These are phyloP conservation scores for Coprinellus micaceus DNA, from an alignment of 768 basidiomycete genomes.

Conservation along the genomic window DNA sequence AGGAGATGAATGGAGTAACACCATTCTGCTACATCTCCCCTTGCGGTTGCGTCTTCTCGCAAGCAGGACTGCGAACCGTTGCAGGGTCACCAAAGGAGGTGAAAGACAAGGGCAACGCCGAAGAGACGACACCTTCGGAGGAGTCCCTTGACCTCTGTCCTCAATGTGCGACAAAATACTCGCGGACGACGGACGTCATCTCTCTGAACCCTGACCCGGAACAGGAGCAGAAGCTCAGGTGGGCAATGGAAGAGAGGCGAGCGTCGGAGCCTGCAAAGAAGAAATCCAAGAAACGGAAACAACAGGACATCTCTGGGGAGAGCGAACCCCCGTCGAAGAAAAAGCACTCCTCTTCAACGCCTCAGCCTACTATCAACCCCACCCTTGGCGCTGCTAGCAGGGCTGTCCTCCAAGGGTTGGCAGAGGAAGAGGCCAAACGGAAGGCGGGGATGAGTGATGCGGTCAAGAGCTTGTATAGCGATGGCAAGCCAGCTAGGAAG, in stretches of 20 bases:
- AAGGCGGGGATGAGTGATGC: conserved; percentile 83
- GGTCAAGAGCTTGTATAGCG: conserved; percentile 76
- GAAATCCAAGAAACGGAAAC: conserved; percentile 63
- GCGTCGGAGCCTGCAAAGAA: conserved; percentile 54
- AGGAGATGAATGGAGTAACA: conserved; percentile 90
- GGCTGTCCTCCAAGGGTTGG: conserved; percentile 68
- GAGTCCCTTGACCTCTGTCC: conserved; percentile 60
- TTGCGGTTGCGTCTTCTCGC: conserved; percentile 91
- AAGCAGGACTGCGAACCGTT: conserved; percentile 74
- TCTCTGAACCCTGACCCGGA: conserved; percentile 66
- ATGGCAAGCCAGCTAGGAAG: conserved; percentile 53
- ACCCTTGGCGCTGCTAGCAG: conserved; percentile 55
- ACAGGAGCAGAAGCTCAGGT: conserved; percentile 58
- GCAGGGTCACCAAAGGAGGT: conserved; percentile 28
- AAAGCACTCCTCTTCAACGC: conserved; percentile 33
- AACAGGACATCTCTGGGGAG: conserved; percentile 16
- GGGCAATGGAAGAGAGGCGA: conserved; percentile 54
- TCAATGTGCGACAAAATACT: conserved; percentile 72
- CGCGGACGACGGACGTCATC: conserved; percentile 50
- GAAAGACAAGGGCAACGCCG: conserved; percentile 30
- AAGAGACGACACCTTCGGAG: conserved; percentile 18
- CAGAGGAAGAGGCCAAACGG: conserved; percentile 78
- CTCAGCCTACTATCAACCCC: conserved; percentile 45
- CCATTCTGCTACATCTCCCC: conserved; percentile 84
- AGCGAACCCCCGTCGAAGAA: conserved; percentile 44